Evolutionary conservation across 192 early-diverging fungal genomes (phyloP).

Genomic region (Coemansia sp.): DNA sequence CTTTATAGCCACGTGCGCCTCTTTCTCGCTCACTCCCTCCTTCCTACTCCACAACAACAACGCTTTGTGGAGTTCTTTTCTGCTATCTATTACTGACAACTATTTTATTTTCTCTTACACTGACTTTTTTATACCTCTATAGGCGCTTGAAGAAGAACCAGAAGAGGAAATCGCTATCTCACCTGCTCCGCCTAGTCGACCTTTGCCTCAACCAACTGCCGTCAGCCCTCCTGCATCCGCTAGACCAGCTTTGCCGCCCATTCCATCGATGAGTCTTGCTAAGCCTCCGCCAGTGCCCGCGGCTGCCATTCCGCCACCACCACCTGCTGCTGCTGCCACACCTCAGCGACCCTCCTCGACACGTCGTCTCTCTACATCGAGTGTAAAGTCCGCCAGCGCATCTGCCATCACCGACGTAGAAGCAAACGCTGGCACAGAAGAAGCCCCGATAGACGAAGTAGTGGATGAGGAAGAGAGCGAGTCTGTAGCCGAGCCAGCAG

Average conservation of each 20-base stretch:
- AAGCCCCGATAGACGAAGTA: slow-evolving; percentile 10
- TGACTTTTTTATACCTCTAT: slow-evolving; percentile 8
- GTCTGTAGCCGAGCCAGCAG: slow-evolving; percentile 3
- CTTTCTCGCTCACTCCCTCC: not conserved
- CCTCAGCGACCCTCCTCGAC: slow-evolving; percentile 15
- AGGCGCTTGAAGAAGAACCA: slow-evolving; percentile 14
- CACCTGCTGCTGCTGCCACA: slow-evolving; percentile 4
- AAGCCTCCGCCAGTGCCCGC: slow-evolving; percentile 22
- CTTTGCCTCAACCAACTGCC: slow-evolving; percentile 39
- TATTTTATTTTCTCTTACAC: not conserved
- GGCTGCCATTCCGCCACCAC: slow-evolving; percentile 1
- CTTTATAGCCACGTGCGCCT: not conserved
- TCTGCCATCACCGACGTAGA: slow-evolving; percentile 9
- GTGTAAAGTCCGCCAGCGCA: slow-evolving; percentile 7
- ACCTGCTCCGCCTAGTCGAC: slow-evolving; percentile 34
- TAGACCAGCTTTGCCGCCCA: slow-evolving; percentile 24
- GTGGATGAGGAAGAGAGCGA: slow-evolving; percentile 3
- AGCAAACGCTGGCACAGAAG: not conserved
- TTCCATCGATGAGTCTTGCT: slow-evolving; percentile 18
- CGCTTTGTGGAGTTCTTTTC: not conserved
- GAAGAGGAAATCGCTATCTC: slow-evolving; percentile 24
- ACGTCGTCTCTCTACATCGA: slow-evolving; percentile 18
- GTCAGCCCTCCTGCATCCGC: slow-evolving; percentile 22
- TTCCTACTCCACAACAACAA: not conserved
- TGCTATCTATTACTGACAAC: not conserved